Percentiles rank a stretch among this genome's conserved stretches.
Evolutionary conservation across 768 basidiomycete species (phyloP).

Genomic region (Rhodotorula taiwanensis): DNA sequence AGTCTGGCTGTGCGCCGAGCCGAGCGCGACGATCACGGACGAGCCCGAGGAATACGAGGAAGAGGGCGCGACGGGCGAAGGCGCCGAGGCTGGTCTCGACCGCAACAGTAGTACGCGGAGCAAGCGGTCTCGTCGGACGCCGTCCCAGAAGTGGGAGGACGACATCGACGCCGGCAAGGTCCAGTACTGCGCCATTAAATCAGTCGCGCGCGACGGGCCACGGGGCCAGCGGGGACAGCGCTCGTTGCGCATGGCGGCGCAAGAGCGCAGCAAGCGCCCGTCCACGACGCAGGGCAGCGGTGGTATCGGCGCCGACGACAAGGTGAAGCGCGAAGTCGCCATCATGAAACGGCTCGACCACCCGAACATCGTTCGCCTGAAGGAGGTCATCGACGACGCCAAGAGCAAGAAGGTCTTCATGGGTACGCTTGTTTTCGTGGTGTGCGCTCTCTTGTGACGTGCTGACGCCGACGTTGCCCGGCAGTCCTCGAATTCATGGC

Average conservation of each 20-base stretch:
- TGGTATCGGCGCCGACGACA: conserved; percentile 38
- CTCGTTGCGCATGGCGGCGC: conserved; percentile 25
- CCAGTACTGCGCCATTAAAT: conserved; percentile 47
- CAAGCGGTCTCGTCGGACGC: conserved; percentile 6
- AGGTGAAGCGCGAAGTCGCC: conserved; percentile 50
- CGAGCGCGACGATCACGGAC: conserved; percentile 36
- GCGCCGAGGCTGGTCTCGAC: not conserved
- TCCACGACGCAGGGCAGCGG: conserved; percentile 29
- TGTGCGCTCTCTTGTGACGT: not conserved
- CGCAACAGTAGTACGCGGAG: not conserved
- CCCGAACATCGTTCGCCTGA: conserved; percentile 52
- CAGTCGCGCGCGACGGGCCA: conserved; percentile 44
- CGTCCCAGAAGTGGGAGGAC: conserved; percentile 31
- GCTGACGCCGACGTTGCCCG: conserved; percentile 1
- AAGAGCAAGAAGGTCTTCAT: conserved; percentile 83
- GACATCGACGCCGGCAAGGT: conserved; percentile 24
- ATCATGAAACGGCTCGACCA: conserved; percentile 79
- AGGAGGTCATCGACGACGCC: conserved; percentile 91
- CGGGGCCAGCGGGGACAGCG: conserved; percentile 7
- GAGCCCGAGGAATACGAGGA: conserved; percentile 6
- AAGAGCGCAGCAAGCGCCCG: conserved; percentile 12
- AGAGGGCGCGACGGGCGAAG: conserved; percentile 19
- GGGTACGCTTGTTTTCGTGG: conserved; percentile 61
- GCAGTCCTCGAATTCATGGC: conserved; percentile 93
- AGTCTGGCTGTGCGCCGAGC: conserved; percentile 67